phyloP scores from a whole-genome alignment of 2,329 filamentous ascomycete genomes.

The Nemania abortiva region DNA sequence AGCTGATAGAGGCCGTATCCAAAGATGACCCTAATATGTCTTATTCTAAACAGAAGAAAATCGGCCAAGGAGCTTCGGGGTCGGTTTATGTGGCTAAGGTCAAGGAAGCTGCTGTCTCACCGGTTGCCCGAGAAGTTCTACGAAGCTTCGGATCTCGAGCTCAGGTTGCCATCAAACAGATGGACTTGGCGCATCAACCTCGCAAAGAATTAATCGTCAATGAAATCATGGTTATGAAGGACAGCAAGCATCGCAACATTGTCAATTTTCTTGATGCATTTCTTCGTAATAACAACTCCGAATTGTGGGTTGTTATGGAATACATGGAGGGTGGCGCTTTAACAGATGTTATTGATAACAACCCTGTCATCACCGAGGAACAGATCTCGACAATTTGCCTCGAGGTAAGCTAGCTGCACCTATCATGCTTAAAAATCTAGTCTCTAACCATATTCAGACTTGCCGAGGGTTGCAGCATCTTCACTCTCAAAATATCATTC shows the following conservation, averaged over 20 bases:
- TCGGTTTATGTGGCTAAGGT: slow-evolving; percentile 98
- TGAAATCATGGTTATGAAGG: slow-evolving; percentile 99
- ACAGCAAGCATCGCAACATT: slow-evolving; percentile 97
- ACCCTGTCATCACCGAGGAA: slow-evolving; percentile 90
- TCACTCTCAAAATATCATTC: slow-evolving; percentile 96
- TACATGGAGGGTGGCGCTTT: slow-evolving; percentile 99
- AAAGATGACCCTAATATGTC: slow-evolving; percentile 94
- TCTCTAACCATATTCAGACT: slow-evolving; percentile 69
- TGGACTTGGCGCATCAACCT: slow-evolving; percentile 97
- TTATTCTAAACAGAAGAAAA: slow-evolving; percentile 99
- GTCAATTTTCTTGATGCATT: slow-evolving; percentile 99
- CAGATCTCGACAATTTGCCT: slow-evolving; percentile 98
- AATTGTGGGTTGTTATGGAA: slow-evolving; percentile 99
- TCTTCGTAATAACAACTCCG: slow-evolving; percentile 90
- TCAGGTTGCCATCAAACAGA: slow-evolving; percentile 98
- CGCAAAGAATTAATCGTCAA: slow-evolving; percentile 99
- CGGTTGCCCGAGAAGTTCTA: slow-evolving; percentile 81
- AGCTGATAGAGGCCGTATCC: slow-evolving; percentile 92
- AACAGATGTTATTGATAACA: slow-evolving; percentile 99
- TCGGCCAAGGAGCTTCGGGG: slow-evolving; percentile 96
- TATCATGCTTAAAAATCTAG: not conserved
- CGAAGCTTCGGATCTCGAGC: slow-evolving; percentile 83
- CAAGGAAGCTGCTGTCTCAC: slow-evolving; percentile 87
- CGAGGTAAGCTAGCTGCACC: slow-evolving; percentile 73
- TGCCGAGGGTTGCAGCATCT: slow-evolving; percentile 95